Evolutionary conservation across 352 stramenopile species (phyloP).

Genomic region (Aphanomyces astaci): DNA sequence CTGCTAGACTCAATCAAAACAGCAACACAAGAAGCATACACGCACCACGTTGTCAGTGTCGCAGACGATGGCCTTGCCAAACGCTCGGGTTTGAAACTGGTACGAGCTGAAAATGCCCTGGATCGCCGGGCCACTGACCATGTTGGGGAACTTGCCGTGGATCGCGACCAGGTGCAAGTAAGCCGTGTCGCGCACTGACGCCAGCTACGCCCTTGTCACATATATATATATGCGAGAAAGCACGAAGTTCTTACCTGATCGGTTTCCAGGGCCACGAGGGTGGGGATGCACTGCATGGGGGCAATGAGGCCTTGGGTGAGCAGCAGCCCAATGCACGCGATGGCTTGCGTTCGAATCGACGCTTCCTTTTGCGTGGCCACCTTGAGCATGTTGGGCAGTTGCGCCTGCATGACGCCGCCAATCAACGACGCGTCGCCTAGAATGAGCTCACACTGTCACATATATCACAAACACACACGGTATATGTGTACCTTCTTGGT

Average conservation of each 20-base stretch:
- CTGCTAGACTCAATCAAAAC: too few relatives aligned
- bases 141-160: constrained; percentile 46
- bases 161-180: constrained; percentile 56
- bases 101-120: constrained; percentile 59
- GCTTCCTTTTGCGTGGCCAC: constrained; percentile 46
- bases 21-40: too few relatives aligned
- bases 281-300: constrained; percentile 66
- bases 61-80: constrained; percentile 40
- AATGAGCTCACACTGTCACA: too few relatives aligned
- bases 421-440: constrained; percentile 69
- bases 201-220: not conserved
- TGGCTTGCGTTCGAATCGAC: constrained; percentile 59
- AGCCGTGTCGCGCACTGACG: constrained; percentile 52
- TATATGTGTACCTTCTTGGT: constrained; percentile 64
- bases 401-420: constrained; percentile 78
- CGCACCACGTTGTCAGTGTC: constrained; percentile 48
- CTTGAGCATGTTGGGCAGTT: constrained; percentile 52
- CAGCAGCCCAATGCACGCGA: constrained; percentile 53
- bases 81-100: constrained; percentile 55
- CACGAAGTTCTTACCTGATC: constrained; percentile 53
- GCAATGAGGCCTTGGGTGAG: constrained; percentile 74
- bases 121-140: constrained; percentile 46
- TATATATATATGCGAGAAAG: not conserved
- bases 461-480: too few relatives aligned
- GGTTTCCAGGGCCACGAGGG: constrained; percentile 66